Conservation (phyloP, 1,284 basidiomycete genomes). For the Lentinula novae-zelandiae region DNA sequence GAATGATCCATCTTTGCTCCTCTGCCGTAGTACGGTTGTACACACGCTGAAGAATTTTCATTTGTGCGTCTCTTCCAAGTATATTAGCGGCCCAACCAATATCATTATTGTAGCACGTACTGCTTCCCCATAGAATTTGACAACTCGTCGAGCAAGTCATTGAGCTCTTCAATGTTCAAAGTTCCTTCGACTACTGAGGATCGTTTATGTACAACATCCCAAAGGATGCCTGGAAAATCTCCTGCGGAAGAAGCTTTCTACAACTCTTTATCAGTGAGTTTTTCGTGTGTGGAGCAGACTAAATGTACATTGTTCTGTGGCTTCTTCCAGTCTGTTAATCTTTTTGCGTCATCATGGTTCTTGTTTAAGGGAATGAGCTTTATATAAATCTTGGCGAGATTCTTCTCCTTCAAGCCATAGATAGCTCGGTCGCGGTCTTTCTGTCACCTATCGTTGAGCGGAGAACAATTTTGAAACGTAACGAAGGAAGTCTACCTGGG, state of each 20-base stretch:
- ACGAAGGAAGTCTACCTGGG: constrained; percentile 50
- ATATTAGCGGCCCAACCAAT: not conserved
- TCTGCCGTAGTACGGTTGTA: constrained; percentile 77
- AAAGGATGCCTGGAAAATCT: constrained; percentile 83
- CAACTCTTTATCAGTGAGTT: not conserved
- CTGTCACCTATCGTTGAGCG: constrained; percentile 37
- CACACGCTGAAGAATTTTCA: constrained; percentile 69
- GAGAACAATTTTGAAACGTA: not conserved
- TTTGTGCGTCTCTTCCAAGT: constrained; percentile 62
- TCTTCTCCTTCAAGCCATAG: constrained; percentile 90
- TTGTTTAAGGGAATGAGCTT: constrained; percentile 79
- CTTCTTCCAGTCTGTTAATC: constrained; percentile 87
- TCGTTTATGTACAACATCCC: constrained; percentile 79
- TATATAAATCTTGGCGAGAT: constrained; percentile 86
- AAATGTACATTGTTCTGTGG: constrained; percentile 52
- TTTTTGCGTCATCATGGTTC: constrained; percentile 75
- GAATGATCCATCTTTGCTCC: constrained; percentile 89
- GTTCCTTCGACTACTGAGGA: constrained; percentile 79
- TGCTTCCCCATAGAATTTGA: constrained; percentile 66
- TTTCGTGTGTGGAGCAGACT: not conserved
- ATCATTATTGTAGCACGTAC: constrained; percentile 30
- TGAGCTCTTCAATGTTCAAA: constrained; percentile 78
- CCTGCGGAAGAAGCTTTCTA: constrained; percentile 63
- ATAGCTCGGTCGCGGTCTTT: constrained; percentile 88
- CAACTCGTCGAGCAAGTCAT: constrained; percentile 74